Conservation (phyloP, 371 early-diverging fungal species). For the Capillidium heterosporum region DNA sequence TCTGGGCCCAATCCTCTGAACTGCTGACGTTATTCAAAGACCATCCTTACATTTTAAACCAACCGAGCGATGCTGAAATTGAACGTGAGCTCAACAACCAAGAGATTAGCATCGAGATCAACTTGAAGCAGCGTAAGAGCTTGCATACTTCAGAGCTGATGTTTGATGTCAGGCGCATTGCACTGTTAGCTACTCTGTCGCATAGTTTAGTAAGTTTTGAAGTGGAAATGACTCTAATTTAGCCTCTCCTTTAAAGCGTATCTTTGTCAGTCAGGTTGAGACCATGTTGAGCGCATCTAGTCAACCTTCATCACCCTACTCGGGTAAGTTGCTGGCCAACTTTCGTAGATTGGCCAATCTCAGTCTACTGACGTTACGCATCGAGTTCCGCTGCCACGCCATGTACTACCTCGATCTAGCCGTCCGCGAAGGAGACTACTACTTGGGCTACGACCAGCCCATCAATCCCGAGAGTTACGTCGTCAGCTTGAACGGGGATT, state of each 20-base stretch:
- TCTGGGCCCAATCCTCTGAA: constrained; percentile 4
- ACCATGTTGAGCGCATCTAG: too few species aligned
- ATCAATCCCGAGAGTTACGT: constrained; percentile 78
- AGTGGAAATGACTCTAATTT: too few species aligned
- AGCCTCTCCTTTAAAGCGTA: too few species aligned
- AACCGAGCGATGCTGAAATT: too few species aligned
- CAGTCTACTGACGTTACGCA: constrained; percentile 55
- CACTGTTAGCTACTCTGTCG: constrained; percentile 53
- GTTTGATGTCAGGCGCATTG: constrained; percentile 58
- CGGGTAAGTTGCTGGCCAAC: constrained; percentile 30
- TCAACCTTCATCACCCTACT: too few species aligned
- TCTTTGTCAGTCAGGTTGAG: too few species aligned
- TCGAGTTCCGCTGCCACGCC: constrained; percentile 72
- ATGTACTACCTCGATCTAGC: constrained; percentile 81
- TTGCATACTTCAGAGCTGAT: constrained; percentile 63
- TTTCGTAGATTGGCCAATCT: constrained; percentile 56
- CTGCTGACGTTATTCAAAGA: background rate
- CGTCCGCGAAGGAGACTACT: constrained; percentile 69
- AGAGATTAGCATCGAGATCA: constrained; percentile 55
- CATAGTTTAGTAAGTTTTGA: constrained; percentile 54
- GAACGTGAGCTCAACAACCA: too few species aligned
- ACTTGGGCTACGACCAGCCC: constrained; percentile 38
- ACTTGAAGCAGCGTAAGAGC: constrained; percentile 59
- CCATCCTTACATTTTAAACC: background rate
- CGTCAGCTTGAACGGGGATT: constrained; percentile 52